phyloP scores from a whole-genome alignment of 768 basidiomycete species.

The Imleria badia region DNA sequence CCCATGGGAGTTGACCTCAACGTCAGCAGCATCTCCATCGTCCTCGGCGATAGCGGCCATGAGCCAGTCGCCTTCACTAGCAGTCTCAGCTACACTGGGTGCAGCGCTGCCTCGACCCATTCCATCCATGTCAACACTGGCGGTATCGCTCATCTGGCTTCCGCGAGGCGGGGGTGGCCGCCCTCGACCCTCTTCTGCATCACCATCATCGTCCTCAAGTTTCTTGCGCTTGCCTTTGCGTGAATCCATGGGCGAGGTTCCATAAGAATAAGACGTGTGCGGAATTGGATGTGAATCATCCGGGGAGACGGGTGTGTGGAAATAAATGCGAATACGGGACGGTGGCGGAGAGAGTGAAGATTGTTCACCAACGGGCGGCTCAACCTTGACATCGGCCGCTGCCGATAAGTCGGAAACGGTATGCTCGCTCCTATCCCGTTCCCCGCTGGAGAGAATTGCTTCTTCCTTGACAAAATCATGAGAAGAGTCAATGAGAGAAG shows the following conservation, averaged over 20 bases:
- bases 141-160: conserved; percentile 50
- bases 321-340: conserved; percentile 87
- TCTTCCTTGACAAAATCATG: conserved; percentile 35
- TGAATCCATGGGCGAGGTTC: conserved; percentile 50
- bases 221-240: conserved; percentile 88
- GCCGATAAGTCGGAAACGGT: conserved; percentile 28
- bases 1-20: conserved; percentile 56
- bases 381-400: conserved; percentile 33
- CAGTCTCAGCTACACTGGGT: conserved; percentile 60
- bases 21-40: conserved; percentile 55
- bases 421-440: conserved; percentile 23
- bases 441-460: conserved; percentile 20
- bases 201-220: conserved; percentile 84
- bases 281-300: conserved; percentile 79
- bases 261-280: conserved; percentile 44
- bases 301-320: conserved; percentile 83
- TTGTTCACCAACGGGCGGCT: conserved; percentile 28
- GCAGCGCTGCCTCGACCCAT: conserved; percentile 61
- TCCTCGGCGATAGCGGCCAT: conserved; percentile 85
- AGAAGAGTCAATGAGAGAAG: conserved; percentile 32
- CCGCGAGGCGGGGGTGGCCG: conserved; percentile 59
- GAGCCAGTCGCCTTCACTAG: conserved; percentile 81
- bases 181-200: conserved; percentile 68
- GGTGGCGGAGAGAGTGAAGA: conserved; percentile 50
- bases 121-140: conserved; percentile 55